Evolutionary conservation across 495 filamentous ascomycete species (phyloP).

Genomic region (Aspergillus bertholletiae): DNA sequence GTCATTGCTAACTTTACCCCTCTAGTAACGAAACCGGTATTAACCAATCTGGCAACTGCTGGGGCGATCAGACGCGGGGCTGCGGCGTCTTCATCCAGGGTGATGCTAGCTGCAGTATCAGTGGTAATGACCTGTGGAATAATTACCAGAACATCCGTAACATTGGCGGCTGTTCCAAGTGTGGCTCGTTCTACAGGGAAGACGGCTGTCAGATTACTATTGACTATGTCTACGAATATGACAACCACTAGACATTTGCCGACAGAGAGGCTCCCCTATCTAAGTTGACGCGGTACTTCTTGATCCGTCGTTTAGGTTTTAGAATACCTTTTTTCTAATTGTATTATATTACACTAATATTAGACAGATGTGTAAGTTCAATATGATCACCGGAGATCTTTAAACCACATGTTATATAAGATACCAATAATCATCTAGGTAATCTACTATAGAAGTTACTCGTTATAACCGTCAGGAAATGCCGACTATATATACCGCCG

Average conservation of each 20-base stretch:
- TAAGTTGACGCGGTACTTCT: background rate
- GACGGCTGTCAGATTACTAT: slow-evolving; percentile 14
- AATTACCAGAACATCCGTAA: slow-evolving; percentile 15
- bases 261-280: background rate
- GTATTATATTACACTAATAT: too few species aligned
- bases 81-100: slow-evolving; percentile 10
- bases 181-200: slow-evolving; percentile 5
- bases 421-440: too few species aligned
- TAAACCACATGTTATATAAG: too few species aligned
- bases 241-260: slow-evolving; percentile 8
- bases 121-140: slow-evolving; percentile 12
- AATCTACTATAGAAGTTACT: too few species aligned
- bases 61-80: slow-evolving; percentile 9
- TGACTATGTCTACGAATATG: slow-evolving; percentile 13
- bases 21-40: slow-evolving; percentile 7
- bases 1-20: background rate
- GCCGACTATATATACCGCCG: too few species aligned
- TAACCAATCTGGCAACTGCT: slow-evolving; percentile 11
- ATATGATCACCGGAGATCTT: too few species aligned
- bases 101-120: slow-evolving; percentile 10
- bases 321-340: too few species aligned
- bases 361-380: too few species aligned
- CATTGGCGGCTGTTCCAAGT: slow-evolving; percentile 13
- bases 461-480: too few species aligned
- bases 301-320: too few species aligned